phyloP scores from a whole-genome alignment of 148 eudicot genomes.

The Diospyros lotus region DNA sequence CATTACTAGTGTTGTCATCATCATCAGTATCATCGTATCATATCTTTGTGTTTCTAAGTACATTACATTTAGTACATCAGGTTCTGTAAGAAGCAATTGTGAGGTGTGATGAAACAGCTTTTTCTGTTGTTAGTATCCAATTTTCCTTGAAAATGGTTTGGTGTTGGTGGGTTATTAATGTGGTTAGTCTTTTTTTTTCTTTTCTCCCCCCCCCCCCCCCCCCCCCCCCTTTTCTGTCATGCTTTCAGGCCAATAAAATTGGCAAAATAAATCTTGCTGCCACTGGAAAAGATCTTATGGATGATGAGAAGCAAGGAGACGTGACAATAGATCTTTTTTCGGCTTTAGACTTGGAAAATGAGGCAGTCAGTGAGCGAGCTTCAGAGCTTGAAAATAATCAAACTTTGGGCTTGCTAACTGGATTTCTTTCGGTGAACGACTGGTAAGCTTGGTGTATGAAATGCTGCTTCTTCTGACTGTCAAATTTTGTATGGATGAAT shows the following conservation, averaged over 20 bases:
- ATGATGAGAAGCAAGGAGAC: constrained; percentile 97
- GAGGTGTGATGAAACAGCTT: background rate
- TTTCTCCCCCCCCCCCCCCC: background rate
- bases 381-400: constrained; percentile 82
- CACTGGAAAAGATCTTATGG: constrained; percentile 99
- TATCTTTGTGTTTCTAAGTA: too few species aligned
- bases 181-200: background rate
- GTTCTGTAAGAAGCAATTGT: constrained; percentile 6
- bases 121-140: background rate
- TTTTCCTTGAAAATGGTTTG: background rate
- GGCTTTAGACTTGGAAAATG: constrained; percentile 81
- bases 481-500: background rate
- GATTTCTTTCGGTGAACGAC: constrained; percentile 90
- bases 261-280: constrained; percentile 99
- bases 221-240: background rate
- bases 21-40: background rate
- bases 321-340: constrained; percentile 85
- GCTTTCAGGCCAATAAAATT: constrained; percentile 80
- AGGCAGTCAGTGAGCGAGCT: constrained; percentile 64
- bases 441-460: constrained; percentile 46
- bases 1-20: background rate
- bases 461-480: constrained; percentile 11
- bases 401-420: constrained; percentile 77
- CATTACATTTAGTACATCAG: background rate
- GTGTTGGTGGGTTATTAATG: background rate